phyloP scores from a whole-genome alignment of 192 early-diverging fungal genomes.

The Bifiguratus adelaidae region DNA sequence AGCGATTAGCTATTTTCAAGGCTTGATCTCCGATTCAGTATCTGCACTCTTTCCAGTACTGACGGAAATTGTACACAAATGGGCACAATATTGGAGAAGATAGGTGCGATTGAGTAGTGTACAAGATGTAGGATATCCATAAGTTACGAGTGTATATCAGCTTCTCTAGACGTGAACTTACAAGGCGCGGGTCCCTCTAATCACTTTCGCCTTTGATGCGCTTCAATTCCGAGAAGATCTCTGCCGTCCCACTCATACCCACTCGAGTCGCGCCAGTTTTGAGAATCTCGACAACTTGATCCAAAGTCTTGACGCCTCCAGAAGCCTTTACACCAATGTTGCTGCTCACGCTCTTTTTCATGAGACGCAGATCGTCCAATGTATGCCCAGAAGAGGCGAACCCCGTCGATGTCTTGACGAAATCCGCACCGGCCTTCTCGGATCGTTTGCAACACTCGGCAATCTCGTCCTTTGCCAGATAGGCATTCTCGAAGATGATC shows the following conservation, averaged over 20 bases:
- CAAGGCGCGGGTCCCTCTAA: too few relatives aligned
- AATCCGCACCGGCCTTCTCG: constrained; percentile 40
- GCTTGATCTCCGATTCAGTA: constrained; percentile 87
- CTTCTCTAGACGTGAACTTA: too few relatives aligned
- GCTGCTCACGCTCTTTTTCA: constrained; percentile 29
- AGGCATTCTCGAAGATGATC: constrained; percentile 49
- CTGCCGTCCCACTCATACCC: constrained; percentile 37
- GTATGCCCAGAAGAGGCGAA: constrained; percentile 41
- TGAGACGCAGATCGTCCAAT: constrained; percentile 33
- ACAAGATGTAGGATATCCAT: too few relatives aligned
- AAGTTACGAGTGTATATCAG: too few relatives aligned
- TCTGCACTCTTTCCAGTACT: constrained; percentile 95
- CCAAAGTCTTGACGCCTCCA: constrained; percentile 41
- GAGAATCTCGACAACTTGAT: constrained; percentile 38
- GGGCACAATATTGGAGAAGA: constrained; percentile 77
- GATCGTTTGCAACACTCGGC: constrained; percentile 24
- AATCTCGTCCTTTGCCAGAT: constrained; percentile 43
- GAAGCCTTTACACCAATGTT: constrained; percentile 44
- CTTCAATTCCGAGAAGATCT: constrained; percentile 40
- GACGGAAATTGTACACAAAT: constrained; percentile 95
- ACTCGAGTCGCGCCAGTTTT: constrained; percentile 44
- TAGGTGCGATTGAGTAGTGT: too few relatives aligned
- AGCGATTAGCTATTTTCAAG: constrained; percentile 90
- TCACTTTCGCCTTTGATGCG: neutral
- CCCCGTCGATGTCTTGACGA: constrained; percentile 53